These are phyloP conservation scores for Rutstroemia sp. DNA, from an alignment of 2,329 filamentous ascomycete genomes.

Conservation along the genomic window DNA sequence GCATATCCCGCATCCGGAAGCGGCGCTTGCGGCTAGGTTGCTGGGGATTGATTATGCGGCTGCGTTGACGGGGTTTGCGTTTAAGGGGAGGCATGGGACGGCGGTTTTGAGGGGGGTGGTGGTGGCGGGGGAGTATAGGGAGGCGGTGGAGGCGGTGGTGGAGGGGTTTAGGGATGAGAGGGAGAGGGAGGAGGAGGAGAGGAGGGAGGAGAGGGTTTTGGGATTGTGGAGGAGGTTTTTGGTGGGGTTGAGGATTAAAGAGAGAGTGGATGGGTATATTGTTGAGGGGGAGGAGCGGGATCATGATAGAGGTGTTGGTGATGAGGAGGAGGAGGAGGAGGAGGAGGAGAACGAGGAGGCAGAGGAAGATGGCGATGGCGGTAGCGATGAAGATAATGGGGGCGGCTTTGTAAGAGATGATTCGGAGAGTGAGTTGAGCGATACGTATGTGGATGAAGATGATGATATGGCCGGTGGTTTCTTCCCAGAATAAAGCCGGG, in stretches of 20 bases:
- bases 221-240: slow-evolving; percentile 70
- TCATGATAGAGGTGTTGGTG: slow-evolving; percentile 63
- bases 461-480: slow-evolving; percentile 39
- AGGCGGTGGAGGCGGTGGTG: slow-evolving; percentile 65
- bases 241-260: slow-evolving; percentile 54
- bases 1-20: slow-evolving; percentile 59
- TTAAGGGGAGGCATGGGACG: slow-evolving; percentile 78
- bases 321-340: slow-evolving; percentile 41
- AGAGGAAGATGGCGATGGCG: slow-evolving; percentile 19
- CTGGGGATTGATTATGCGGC: slow-evolving; percentile 81
- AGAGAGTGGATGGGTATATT: slow-evolving; percentile 26
- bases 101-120: slow-evolving; percentile 75
- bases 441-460: slow-evolving; percentile 14
- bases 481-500: slow-evolving; percentile 28
- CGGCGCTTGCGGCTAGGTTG: slow-evolving; percentile 64
- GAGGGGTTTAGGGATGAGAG: slow-evolving; percentile 59
- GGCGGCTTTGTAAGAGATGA: slow-evolving; percentile 37
- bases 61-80: slow-evolving; percentile 84
- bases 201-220: slow-evolving; percentile 52
- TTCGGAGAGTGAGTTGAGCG: slow-evolving; percentile 42
- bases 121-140: slow-evolving; percentile 28
- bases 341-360: slow-evolving; percentile 28
- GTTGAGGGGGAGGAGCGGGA: slow-evolving; percentile 17
- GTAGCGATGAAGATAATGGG: slow-evolving; percentile 55
- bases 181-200: slow-evolving; percentile 55